phyloP scores from a whole-genome alignment of 1,284 basidiomycete species.

The Moniliella sp. region DNA sequence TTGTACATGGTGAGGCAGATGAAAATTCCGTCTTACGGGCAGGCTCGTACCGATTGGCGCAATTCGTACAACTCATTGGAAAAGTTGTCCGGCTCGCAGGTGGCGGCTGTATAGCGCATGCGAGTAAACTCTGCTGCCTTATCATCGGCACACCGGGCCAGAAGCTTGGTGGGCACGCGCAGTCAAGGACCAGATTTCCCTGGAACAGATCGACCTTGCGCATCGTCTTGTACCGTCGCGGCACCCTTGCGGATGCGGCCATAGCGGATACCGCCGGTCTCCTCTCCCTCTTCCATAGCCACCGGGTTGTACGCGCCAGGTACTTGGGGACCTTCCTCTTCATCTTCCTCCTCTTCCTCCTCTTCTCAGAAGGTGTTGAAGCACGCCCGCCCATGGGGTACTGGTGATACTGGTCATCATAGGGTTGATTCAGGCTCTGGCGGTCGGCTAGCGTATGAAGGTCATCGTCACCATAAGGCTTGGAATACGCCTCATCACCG shows the following conservation, averaged over 20 bases:
- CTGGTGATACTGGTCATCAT: too few relatives aligned
- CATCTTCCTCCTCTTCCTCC: too few relatives aligned
- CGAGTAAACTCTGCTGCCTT: constrained; percentile 13
- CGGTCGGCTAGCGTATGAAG: too few relatives aligned
- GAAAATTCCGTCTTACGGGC: constrained; percentile 23
- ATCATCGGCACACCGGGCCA: background rate
- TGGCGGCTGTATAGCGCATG: constrained; percentile 15
- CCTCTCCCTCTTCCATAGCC: background rate
- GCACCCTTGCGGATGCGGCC: constrained; percentile 5
- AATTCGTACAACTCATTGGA: constrained; percentile 20
- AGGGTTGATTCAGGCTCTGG: too few relatives aligned
- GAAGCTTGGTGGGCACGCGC: background rate
- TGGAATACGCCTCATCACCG: too few relatives aligned
- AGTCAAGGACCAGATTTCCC: background rate
- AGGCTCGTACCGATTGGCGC: constrained; percentile 23
- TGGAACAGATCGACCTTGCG: constrained; percentile 27
- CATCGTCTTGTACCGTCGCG: constrained; percentile 25
- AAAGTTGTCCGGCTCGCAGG: constrained; percentile 12
- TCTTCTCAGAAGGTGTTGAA: too few relatives aligned
- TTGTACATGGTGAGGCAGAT: constrained; percentile 32
- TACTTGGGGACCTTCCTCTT: too few relatives aligned
- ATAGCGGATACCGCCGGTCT: background rate
- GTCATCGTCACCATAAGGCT: too few relatives aligned
- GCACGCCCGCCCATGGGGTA: too few relatives aligned
- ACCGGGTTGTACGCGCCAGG: background rate